Conservation (phyloP, 352 stramenopile species). For the Globisporangium rhizosaccharum region DNA sequence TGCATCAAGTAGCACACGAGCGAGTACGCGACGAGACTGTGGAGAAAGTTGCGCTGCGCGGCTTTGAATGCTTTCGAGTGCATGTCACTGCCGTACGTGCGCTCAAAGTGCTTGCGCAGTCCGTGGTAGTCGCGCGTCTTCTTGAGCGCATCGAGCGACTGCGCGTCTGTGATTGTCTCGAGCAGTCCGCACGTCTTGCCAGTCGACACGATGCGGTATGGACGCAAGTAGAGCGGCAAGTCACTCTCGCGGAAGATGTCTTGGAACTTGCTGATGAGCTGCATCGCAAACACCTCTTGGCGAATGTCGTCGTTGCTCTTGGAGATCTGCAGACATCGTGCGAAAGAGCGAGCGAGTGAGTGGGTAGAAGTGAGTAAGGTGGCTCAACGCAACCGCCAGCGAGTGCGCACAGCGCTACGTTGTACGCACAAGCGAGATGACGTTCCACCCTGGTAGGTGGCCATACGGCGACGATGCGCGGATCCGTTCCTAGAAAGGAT, state of each 20-base stretch:
- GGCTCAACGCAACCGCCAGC: background rate
- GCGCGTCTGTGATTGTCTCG: constrained; percentile 92
- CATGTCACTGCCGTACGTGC: constrained; percentile 73
- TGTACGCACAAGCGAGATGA: constrained; percentile 79
- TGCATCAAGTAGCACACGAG: constrained; percentile 86
- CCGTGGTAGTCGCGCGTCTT: constrained; percentile 81
- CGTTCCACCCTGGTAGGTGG: constrained; percentile 86
- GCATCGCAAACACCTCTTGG: constrained; percentile 95
- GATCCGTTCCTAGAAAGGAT: constrained; percentile 57
- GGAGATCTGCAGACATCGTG: constrained; percentile 63
- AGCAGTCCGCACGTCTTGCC: constrained; percentile 90
- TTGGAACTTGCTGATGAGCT: constrained; percentile 92
- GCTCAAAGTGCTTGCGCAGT: constrained; percentile 89
- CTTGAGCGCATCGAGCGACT: constrained; percentile 95
- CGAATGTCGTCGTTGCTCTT: constrained; percentile 96
- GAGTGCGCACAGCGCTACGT: background rate
- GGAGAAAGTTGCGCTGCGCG: constrained; percentile 56
- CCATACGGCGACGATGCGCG: constrained; percentile 82
- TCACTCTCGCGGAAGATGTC: constrained; percentile 90
- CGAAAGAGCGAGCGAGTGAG: too few species aligned
- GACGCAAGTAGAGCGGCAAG: constrained; percentile 90
- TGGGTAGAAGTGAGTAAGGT: too few species aligned
- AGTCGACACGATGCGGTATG: constrained; percentile 94
- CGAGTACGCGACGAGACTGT: constrained; percentile 63
- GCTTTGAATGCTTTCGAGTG: constrained; percentile 32